Percentiles rank a stretch among this genome's conserved stretches.
Evolutionary conservation across 2,329 filamentous ascomycete species (phyloP).

Genomic region (Aureobasidium sp.): DNA sequence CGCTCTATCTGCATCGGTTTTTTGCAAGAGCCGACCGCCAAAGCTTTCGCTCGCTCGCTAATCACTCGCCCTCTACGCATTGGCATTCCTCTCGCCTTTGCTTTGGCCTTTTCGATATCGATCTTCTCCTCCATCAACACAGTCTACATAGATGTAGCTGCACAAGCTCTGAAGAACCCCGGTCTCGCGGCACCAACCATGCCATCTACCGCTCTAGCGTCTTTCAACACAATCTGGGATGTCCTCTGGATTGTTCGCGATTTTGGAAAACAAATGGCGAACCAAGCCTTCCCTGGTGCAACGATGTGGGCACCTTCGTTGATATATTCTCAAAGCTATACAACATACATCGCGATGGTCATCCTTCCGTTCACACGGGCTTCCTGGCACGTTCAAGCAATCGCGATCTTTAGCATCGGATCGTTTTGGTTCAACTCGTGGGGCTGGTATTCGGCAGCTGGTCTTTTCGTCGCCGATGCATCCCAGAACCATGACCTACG

Average conservation of each 20-base stretch:
- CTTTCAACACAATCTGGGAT: constrained; percentile 40
- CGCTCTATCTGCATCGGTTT: constrained; percentile 38
- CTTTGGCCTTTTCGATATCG: constrained; percentile 33
- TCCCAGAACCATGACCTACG: constrained; percentile 18
- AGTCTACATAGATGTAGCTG: constrained; percentile 33
- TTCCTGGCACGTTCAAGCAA: constrained; percentile 33
- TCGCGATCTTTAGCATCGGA: constrained; percentile 23
- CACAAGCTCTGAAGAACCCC: constrained; percentile 29
- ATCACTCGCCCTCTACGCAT: constrained; percentile 38
- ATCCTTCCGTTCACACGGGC: constrained; percentile 37
- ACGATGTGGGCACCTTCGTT: constrained; percentile 39
- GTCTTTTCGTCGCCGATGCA: constrained; percentile 23
- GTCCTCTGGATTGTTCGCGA: constrained; percentile 38
- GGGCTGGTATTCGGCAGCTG: constrained; percentile 25
- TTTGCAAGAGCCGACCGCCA: constrained; percentile 29
- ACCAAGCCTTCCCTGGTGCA: constrained; percentile 36
- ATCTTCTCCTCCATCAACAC: constrained; percentile 28
- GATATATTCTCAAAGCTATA: constrained; percentile 41
- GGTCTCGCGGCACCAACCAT: constrained; percentile 26
- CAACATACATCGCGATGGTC: constrained; percentile 41
- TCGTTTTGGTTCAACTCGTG: constrained; percentile 26
- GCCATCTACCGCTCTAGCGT: constrained; percentile 33
- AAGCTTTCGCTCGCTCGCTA: constrained; percentile 32
- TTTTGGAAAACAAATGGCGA: constrained; percentile 34
- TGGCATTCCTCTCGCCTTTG: constrained; percentile 34